phyloP scores from a whole-genome alignment of 495 filamentous ascomycete genomes.

The Pyronema omphalodes region DNA sequence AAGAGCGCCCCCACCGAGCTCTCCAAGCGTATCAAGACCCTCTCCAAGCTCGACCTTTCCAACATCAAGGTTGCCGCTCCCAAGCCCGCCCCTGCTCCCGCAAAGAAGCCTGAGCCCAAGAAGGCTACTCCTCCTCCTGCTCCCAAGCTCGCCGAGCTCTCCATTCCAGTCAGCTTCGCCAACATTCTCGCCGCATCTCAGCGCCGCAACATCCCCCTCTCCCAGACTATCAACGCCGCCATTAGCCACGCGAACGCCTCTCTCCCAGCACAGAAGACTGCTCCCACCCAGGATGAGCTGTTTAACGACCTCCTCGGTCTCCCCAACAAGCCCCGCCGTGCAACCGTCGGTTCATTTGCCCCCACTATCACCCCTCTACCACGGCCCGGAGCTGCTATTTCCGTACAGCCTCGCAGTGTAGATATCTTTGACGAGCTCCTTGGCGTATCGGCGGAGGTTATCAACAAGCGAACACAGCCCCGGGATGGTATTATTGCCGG shows the following conservation, averaged over 20 bases:
- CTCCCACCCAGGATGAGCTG: slow-evolving; percentile 58
- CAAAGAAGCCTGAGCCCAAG: slow-evolving; percentile 25
- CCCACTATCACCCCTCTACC: slow-evolving; percentile 2
- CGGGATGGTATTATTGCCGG: slow-evolving; percentile 24
- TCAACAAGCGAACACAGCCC: slow-evolving; percentile 22
- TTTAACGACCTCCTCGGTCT: slow-evolving; percentile 77
- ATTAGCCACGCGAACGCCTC: slow-evolving; percentile 69
- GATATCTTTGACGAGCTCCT: slow-evolving; percentile 70
- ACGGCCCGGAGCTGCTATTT: background rate
- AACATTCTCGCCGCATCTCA: slow-evolving; percentile 57
- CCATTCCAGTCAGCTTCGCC: slow-evolving; percentile 56
- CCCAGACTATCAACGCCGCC: slow-evolving; percentile 70
- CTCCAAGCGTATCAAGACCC: slow-evolving; percentile 48
- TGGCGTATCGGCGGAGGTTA: slow-evolving; percentile 21
- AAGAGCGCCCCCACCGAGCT: slow-evolving; percentile 49
- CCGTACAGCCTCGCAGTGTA: background rate
- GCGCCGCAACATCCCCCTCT: slow-evolving; percentile 63
- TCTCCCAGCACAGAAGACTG: slow-evolving; percentile 46
- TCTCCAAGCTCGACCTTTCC: slow-evolving; percentile 72
- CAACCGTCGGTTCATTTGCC: slow-evolving; percentile 25
- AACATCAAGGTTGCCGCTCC: slow-evolving; percentile 67
- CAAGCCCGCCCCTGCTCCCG: slow-evolving; percentile 30
- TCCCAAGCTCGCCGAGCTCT: slow-evolving; percentile 34
- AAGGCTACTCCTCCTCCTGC: slow-evolving; percentile 29
- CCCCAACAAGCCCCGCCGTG: slow-evolving; percentile 27